Base-by-base conservation (phyloP, 2,329 filamentous ascomycete species). In the Clonostachys sp. region DNA sequence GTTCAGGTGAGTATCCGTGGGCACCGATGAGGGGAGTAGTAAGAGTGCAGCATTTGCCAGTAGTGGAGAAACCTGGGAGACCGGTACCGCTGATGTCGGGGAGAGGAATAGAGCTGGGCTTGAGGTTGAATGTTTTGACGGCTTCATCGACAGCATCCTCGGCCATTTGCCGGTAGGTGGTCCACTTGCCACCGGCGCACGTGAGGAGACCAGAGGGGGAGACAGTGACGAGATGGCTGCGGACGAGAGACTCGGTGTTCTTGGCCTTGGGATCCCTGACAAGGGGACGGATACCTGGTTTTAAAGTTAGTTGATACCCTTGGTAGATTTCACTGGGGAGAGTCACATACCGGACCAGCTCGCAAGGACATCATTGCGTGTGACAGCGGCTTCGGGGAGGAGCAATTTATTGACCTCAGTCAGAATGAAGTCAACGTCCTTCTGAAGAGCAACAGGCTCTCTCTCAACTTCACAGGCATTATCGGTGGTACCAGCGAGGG, bases 91-190 rank as follows among this genome's bases (percentile, higher is more conserved):
- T 84, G 54, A 91, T 80, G 48, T 84, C 80, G 12, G 84, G 82
- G 45, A 82, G 67, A 17, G 68, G 49, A 13, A 84, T 60, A 20
- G 75, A 65, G 9, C 66, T 65, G 6, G 85, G 70, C 45, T 72
- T 65, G 30, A 91, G 75, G 38, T 71, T 62, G 62, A 89, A 91
- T 45, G 78, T 72, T 51, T 76, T 72, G 66, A 91, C 77, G 30
- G 88, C 88, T 59, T 89, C 84, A 60, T 92, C 87, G 51, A 94
- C 88, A 43, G 87, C 86, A 58, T 92, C 87, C 65, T 94, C 86
- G 45, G 89, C 86, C 89, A 94, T 94, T 62, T 91, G 86, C 47
- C 88, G 86, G 70, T 92, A 94, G 12, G 88, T 94, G 6, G 88
- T 94, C 88, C 88, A 92, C 70, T 92, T 94, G 52, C 88, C 88